Percentiles rank a stretch among this genome's conserved stretches.
Conservation (phyloP, 1,139 yeast species). For the Ogataea hybrid region DNA sequence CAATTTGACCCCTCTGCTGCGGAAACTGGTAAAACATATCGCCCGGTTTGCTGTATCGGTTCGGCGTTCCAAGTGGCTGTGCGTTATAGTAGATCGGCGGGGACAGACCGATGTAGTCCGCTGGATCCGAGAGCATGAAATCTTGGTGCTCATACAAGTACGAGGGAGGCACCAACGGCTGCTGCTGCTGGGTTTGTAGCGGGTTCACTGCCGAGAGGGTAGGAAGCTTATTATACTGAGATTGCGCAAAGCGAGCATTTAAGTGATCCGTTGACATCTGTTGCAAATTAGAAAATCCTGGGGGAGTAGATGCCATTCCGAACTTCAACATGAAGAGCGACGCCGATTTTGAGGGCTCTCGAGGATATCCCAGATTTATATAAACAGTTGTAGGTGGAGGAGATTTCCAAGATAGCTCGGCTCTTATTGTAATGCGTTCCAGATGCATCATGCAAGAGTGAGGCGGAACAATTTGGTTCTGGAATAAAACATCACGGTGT, state of each 20-base stretch:
- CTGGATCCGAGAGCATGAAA: neutral
- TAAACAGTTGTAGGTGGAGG: neutral
- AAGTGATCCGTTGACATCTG: neutral
- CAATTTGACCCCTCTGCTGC: neutral
- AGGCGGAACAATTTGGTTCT: neutral
- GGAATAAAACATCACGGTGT: neutral
- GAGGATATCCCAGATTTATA: neutral
- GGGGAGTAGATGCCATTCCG: constrained; percentile 3
- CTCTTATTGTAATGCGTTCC: neutral
- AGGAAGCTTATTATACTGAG: neutral
- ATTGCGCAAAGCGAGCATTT: neutral
- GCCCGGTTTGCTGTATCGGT: neutral
- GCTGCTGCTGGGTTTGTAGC: constrained; percentile 1
- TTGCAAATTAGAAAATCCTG: neutral
- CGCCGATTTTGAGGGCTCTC: neutral
- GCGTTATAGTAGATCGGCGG: neutral
- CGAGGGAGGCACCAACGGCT: neutral
- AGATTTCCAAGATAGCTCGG: neutral
- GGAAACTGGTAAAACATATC: neutral
- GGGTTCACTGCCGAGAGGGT: neutral
- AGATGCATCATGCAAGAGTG: neutral
- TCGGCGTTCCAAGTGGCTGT: neutral
- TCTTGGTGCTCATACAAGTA: neutral
- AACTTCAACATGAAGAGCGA: constrained; percentile 1
- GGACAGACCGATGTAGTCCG: neutral